phyloP scores from a whole-genome alignment of 768 basidiomycete species.

The Botryobasidium botryosum region DNA sequence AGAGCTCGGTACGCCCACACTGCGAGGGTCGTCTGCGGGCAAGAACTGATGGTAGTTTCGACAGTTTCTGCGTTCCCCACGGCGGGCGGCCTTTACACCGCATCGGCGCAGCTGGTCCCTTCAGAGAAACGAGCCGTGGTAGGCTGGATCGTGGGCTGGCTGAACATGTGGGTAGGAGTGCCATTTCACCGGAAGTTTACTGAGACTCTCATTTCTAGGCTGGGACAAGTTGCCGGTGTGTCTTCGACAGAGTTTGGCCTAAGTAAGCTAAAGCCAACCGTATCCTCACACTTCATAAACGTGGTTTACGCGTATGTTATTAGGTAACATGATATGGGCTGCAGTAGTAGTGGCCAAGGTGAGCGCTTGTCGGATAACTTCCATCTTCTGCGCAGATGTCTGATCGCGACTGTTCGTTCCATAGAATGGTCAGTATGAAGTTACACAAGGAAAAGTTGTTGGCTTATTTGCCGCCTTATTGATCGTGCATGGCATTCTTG shows the following conservation, averaged over 20 bases:
- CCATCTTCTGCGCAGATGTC: too few species aligned
- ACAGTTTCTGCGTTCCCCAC: conserved; percentile 14
- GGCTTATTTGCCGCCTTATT: conserved; percentile 63
- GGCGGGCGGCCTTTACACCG: conserved; percentile 15
- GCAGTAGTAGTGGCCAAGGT: conserved; percentile 47
- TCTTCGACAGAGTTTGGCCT: conserved; percentile 66
- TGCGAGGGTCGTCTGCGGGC: neutral
- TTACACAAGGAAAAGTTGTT: conserved; percentile 40
- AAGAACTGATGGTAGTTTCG: neutral
- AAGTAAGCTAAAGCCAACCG: conserved; percentile 11
- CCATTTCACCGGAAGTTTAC: neutral
- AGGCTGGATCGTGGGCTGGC: conserved; percentile 46
- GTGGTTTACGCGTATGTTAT: too few species aligned
- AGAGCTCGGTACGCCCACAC: conserved; percentile 11
- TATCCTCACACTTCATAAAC: neutral
- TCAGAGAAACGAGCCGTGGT: conserved; percentile 10
- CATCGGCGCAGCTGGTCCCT: conserved; percentile 12
- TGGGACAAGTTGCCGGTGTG: conserved; percentile 68
- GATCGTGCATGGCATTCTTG: conserved; percentile 56
- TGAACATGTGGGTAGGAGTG: conserved; percentile 52
- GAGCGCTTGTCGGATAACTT: too few species aligned
- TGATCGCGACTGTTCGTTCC: too few species aligned
- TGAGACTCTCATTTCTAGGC: neutral
- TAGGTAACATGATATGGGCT: conserved; percentile 71
- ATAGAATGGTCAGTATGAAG: conserved; percentile 11